Base-by-base conservation (phyloP, 2,329 filamentous ascomycete species). In the Knoxdaviesia proteae region DNA sequence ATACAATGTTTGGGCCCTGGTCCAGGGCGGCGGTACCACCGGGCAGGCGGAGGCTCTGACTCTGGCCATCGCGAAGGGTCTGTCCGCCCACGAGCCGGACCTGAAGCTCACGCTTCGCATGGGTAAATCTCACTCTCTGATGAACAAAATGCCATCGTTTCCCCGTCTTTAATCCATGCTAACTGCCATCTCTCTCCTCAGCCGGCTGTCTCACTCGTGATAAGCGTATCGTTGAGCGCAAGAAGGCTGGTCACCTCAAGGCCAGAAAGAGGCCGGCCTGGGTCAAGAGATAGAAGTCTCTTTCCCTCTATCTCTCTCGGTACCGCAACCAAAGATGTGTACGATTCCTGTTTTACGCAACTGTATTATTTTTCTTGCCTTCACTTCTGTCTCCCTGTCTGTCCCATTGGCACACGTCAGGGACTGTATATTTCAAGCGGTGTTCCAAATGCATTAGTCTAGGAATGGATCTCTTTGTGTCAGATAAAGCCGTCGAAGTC, bases 201-300 rank as follows among this genome's bases (percentile, higher is more conserved):
- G 90, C 88, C 57, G 92, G 92, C 48, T 86, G 81, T 60, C 74
- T 98, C 49, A 92, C 87, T 42, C 80, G 88, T 56, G 88, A 98
- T 65, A 74, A 79, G 45, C 84, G 88, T 64, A 77, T 70, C 55
- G 92, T 98, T 51, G 90, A 98, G 65, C 88, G 90, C 60, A 98
- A 98, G 78, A 96, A 98, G 74, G 75, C 84, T 45, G 92, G 90
- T 52, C 84, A 84, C 56, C 62, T 93, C 64, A 98, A 98, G 72
- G 88, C 90, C 45, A 82, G 90, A 63, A 98, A 98, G 77, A 92
- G 81, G 76, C 88, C 88, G 47, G 74, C 90, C 53, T 98, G 92
- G 90, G 87, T 96, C 70, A 96, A 94, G 76, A 64, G 71, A 64
- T 76, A 68, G 56, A 44, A 32, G 20, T 8, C 36, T 5, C 10